phyloP scores from a whole-genome alignment of 768 basidiomycete genomes.

The Crucibulum laeve region DNA sequence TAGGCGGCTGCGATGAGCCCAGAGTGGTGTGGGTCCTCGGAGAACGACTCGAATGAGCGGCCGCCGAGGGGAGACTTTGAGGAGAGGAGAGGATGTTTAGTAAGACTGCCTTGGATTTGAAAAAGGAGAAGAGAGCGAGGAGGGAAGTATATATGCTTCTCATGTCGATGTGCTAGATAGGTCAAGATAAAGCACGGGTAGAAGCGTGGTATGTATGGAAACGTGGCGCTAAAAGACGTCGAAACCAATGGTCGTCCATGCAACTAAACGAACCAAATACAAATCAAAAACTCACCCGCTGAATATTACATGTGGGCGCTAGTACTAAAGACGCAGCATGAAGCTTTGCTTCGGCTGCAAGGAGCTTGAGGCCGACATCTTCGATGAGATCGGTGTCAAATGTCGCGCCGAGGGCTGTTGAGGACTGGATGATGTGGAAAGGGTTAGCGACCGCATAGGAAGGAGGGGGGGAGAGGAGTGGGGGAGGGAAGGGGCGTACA shows the following conservation, averaged over 20 bases:
- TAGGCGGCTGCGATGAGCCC: slow-evolving; percentile 70
- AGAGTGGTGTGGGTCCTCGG: slow-evolving; percentile 73
- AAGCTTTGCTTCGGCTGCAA: slow-evolving; percentile 71
- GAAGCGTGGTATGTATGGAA: too few species aligned
- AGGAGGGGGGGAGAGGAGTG: too few species aligned
- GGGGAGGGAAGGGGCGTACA: slow-evolving; percentile 34
- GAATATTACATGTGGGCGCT: slow-evolving; percentile 83
- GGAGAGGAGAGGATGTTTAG: too few species aligned
- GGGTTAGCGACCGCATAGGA: neutral
- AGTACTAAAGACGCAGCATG: slow-evolving; percentile 65
- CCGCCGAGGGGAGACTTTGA: too few species aligned
- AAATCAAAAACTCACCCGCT: slow-evolving; percentile 52
- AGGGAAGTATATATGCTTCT: too few species aligned
- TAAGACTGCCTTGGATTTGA: too few species aligned
- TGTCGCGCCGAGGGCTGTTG: slow-evolving; percentile 73
- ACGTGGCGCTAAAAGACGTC: too few species aligned
- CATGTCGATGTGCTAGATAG: too few species aligned
- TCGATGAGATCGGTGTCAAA: slow-evolving; percentile 66
- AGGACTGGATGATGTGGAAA: slow-evolving; percentile 32
- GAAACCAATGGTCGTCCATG: too few species aligned
- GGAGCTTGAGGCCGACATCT: slow-evolving; percentile 55
- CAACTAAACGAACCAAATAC: too few species aligned
- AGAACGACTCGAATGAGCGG: slow-evolving; percentile 81
- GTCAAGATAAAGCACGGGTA: neutral
- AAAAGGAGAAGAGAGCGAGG: too few species aligned